Evolutionary conservation across 2,329 filamentous ascomycete genomes (phyloP).

Genomic region (Ophiostoma perfectum): DNA sequence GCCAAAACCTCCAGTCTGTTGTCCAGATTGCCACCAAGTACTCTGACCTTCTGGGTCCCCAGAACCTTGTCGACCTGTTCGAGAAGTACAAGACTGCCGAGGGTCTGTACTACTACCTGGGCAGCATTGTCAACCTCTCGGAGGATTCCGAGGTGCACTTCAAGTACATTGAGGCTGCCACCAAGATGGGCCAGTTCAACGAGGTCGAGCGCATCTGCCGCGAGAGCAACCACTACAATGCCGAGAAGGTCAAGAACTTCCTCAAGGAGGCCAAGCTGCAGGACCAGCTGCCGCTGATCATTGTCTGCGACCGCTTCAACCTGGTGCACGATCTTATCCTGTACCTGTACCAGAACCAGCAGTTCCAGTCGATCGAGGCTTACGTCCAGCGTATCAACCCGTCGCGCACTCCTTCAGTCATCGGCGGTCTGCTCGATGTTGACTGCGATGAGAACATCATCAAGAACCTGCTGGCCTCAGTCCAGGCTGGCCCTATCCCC

Average conservation of each 20-base stretch:
- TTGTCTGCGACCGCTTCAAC: conserved; percentile 98
- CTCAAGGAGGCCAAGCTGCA: conserved; percentile 89
- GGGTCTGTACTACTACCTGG: conserved; percentile 96
- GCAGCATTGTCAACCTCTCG: conserved; percentile 94
- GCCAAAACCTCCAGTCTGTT: conserved; percentile 90
- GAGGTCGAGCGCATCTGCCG: conserved; percentile 97
- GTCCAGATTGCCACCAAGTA: conserved; percentile 97
- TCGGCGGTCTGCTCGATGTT: conserved; percentile 89
- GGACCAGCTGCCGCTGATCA: conserved; percentile 93
- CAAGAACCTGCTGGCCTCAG: conserved; percentile 80
- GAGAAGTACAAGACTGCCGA: conserved; percentile 98
- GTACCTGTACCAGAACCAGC: conserved; percentile 97
- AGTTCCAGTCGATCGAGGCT: conserved; percentile 97
- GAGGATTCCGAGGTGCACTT: conserved; percentile 95
- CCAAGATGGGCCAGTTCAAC: conserved; percentile 84
- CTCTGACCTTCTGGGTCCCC: conserved; percentile 87
- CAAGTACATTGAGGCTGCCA: conserved; percentile 98
- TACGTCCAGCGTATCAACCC: conserved; percentile 98
- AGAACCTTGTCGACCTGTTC: conserved; percentile 81
- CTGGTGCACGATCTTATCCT: conserved; percentile 95
- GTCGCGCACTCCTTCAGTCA: conserved; percentile 79
- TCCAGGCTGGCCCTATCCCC: conserved; percentile 77
- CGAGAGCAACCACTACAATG: conserved; percentile 83
- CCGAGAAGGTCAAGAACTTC: conserved; percentile 98
- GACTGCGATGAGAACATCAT: conserved; percentile 97